phyloP scores from a whole-genome alignment of 176 grass and related monocot species.

The Carex littledalei region DNA sequence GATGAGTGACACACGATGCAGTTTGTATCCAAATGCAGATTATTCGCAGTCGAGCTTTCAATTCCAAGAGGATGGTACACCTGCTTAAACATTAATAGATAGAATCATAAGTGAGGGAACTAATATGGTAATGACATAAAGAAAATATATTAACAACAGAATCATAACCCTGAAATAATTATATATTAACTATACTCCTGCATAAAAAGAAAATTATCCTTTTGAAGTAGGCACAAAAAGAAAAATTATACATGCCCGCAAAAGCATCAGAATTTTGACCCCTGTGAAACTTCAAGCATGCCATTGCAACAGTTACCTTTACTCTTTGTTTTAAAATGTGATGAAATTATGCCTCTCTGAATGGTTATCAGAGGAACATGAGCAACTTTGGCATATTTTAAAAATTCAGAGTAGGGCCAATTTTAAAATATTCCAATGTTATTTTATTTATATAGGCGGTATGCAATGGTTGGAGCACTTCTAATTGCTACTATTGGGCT shows the following conservation, averaged over 20 bases:
- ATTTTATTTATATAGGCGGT: not conserved
- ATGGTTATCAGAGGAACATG: not conserved
- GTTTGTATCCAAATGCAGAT: conserved; percentile 29
- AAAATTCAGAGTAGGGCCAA: not conserved
- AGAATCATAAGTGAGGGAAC: not conserved
- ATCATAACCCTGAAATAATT: not conserved
- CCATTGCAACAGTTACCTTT: not conserved
- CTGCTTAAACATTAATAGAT: conserved; percentile 22
- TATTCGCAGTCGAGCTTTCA: conserved; percentile 5
- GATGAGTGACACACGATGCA: conserved; percentile 48
- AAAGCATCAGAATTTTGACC: not conserved
- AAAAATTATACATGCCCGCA: not conserved
- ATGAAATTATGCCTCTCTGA: not conserved
- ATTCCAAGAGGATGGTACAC: conserved; percentile 49
- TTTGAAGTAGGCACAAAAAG: too few species aligned
- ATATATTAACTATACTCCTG: not conserved
- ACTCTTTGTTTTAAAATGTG: not conserved
- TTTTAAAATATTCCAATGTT: not conserved
- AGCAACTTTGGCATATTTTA: not conserved
- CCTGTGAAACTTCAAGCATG: not conserved
- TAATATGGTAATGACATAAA: not conserved
- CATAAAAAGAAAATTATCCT: not conserved
- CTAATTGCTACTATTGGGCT: not conserved
- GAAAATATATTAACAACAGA: not conserved
- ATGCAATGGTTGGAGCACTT: not conserved